A percentile compares a stretch with the other conserved stretches of the same genome.
phyloP scores from a whole-genome alignment of 2,329 filamentous ascomycete species.

The Pseudopithomyces maydicus region DNA sequence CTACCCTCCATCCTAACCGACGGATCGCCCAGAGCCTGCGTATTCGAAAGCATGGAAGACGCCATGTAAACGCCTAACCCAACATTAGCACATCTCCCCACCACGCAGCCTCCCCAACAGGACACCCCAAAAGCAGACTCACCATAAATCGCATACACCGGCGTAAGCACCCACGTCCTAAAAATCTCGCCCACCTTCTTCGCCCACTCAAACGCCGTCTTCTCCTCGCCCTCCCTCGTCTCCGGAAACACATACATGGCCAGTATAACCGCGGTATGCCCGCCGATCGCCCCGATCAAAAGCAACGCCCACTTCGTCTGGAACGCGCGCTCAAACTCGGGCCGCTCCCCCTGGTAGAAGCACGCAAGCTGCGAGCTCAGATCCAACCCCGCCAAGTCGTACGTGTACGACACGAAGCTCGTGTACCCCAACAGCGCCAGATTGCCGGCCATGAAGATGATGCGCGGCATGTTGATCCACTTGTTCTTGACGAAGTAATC shows the following conservation, averaged over 20 bases:
- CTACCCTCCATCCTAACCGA: constrained; percentile 25
- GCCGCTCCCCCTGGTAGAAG: constrained; percentile 31
- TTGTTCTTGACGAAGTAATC: constrained; percentile 39
- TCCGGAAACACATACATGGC: constrained; percentile 34
- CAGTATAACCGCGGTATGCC: constrained; percentile 33
- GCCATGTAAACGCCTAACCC: constrained; percentile 27
- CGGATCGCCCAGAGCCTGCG: constrained; percentile 32
- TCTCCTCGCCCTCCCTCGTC: constrained; percentile 9
- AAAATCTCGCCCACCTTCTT: constrained; percentile 29
- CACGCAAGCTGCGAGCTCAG: constrained; percentile 25
- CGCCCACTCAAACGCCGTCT: constrained; percentile 14
- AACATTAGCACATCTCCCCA: background rate
- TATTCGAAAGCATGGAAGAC: constrained; percentile 22
- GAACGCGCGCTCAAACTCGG: constrained; percentile 26
- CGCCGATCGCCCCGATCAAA: constrained; percentile 35
- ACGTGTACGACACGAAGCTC: constrained; percentile 36
- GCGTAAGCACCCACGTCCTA: constrained; percentile 38
- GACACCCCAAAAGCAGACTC: background rate
- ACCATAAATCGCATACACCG: constrained; percentile 33
- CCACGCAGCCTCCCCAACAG: too few species aligned
- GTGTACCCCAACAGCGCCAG: constrained; percentile 36
- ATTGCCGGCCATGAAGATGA: constrained; percentile 40
- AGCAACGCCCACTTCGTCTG: constrained; percentile 34
- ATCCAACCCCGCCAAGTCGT: constrained; percentile 28
- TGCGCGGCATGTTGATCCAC: constrained; percentile 39